A percentile compares a stretch with the other conserved stretches of the same genome.
These are phyloP conservation scores for Apiotrichum mycotoxinovorans DNA, from an alignment of 1,284 basidiomycete species.

Conservation along the genomic window DNA sequence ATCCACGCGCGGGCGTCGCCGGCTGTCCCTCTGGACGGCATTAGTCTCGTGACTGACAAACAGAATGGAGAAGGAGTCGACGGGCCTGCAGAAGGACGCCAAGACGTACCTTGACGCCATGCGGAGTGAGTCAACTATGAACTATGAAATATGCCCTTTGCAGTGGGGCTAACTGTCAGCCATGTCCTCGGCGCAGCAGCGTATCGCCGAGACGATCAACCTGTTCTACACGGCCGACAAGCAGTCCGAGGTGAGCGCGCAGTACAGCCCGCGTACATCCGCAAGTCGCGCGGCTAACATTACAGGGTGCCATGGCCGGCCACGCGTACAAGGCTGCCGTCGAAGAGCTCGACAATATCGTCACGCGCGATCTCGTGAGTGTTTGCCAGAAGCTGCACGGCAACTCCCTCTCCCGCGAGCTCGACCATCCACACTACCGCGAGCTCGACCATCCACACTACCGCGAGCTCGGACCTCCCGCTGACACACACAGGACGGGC, in stretches of 20 bases:
- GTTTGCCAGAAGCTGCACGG: background rate
- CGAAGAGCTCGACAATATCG: constrained; percentile 84
- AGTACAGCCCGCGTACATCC: background rate
- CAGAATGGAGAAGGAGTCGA: constrained; percentile 92
- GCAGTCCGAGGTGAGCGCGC: constrained; percentile 60
- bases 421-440: too few species aligned
- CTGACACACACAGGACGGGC: constrained; percentile 66
- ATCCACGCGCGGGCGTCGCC: too few species aligned
- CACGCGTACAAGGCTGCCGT: constrained; percentile 94
- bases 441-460: too few species aligned
- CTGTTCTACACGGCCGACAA: constrained; percentile 87
- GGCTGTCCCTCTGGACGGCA: too few species aligned
- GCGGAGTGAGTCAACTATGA: constrained; percentile 61
- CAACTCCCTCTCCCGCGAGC: too few species aligned
- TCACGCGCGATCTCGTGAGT: constrained; percentile 77
- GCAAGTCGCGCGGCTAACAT: too few species aligned
- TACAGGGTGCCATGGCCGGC: constrained; percentile 86
- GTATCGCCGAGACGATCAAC: constrained; percentile 90
- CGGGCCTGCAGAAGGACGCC: constrained; percentile 87
- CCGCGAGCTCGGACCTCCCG: background rate
- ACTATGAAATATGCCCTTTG: too few species aligned
- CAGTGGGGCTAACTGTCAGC: constrained; percentile 53
- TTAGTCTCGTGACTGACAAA: too few species aligned
- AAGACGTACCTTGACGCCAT: constrained; percentile 95
- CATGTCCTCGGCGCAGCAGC: constrained; percentile 88